A percentile compares a stretch with the other conserved stretches of the same genome.
phyloP scores from a whole-genome alignment of 768 basidiomycete genomes.

The Vararia minispora region DNA sequence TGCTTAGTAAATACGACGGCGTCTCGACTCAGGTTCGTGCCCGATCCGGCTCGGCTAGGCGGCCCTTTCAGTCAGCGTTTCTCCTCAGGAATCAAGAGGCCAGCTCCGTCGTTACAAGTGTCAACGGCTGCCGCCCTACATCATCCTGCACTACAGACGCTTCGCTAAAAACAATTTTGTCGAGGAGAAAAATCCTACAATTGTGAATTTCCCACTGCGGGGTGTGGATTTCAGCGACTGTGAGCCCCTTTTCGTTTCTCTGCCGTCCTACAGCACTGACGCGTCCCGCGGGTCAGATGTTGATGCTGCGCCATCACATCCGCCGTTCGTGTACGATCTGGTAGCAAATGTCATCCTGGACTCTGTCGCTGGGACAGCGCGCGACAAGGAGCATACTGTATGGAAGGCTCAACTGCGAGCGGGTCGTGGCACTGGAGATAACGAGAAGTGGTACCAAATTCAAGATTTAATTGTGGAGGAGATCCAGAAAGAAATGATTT shows the following conservation, averaged over 20 bases:
- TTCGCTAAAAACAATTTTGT: constrained; percentile 96
- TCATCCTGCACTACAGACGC: constrained; percentile 91
- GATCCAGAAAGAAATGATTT: constrained; percentile 96
- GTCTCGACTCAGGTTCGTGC: constrained; percentile 66
- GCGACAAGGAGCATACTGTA: constrained; percentile 81
- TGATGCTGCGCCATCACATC: constrained; percentile 49
- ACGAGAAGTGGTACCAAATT: constrained; percentile 92
- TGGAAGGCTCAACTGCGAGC: constrained; percentile 88
- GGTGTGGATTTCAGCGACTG: constrained; percentile 91
- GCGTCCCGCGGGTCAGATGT: constrained; percentile 43
- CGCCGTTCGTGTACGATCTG: constrained; percentile 78
- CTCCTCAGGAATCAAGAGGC: constrained; percentile 64
- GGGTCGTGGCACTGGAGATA: constrained; percentile 64
- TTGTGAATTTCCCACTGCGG: constrained; percentile 91
- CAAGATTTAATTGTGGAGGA: constrained; percentile 96
- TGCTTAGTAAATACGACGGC: constrained; percentile 93
- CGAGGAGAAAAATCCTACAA: constrained; percentile 98
- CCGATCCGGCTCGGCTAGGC: background rate
- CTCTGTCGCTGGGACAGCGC: constrained; percentile 90
- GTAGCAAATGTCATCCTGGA: constrained; percentile 94
- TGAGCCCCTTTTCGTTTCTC: constrained; percentile 32
- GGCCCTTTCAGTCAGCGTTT: too few relatives aligned
- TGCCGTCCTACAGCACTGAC: background rate
- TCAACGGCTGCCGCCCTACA: constrained; percentile 79
- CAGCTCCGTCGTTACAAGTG: constrained; percentile 86